Evolutionary conservation across 768 basidiomycete species (phyloP), one percentile per base, ranked within the genome.

Genomic region (Rhodotorula diobovata): DNA sequence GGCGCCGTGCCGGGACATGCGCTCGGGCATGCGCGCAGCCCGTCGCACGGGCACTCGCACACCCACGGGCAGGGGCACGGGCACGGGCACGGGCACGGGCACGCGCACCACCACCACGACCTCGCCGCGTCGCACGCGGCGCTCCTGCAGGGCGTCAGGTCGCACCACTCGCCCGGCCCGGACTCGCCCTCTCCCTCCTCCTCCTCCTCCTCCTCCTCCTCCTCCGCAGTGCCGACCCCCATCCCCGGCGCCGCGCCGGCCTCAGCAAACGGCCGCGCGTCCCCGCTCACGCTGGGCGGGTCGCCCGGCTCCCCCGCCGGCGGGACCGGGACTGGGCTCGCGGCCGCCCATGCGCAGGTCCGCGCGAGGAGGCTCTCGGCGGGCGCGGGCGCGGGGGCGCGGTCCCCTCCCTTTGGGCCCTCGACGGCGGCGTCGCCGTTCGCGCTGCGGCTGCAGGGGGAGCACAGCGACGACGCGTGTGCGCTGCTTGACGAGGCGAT

Each of bases 141-240:
- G 12, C 67, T 73, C 25, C 60, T 73, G 20, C 67, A 68, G 21
- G 72, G 72, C 21, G 56, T 73, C n/a, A 60, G 72, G 16, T 69
- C 67, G 16, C 72, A 73, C 57, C 50, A 43, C 14, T 43, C 41
- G 41, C 41, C 41, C 6, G 39, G 66, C 9, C 67, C 71, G 37
- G 67, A 73, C 30, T 73, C 71, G 2, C 71, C 71, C 14, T 63
- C 61, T 0, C n/a, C n/a, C 50, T 73, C 64, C 61, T 41, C 55
- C 37, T 25, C 25, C n/a, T 45, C 54, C 18, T 43, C 57, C 50
- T 73, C 64, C 61, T 41, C 55, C 37, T 25, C 25, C n/a, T 45
- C 54, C 18, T 43, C 57, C 15, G 20, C 39, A n/a, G 41, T 12
- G 18, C 14, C 14, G 41, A 43, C 39, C 11, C 18, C 23, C 48